Percentiles rank a stretch among this genome's conserved stretches.
Evolutionary conservation across 2,329 filamentous ascomycete genomes (phyloP).

Genomic region (Alternaria hordeiaustralica): DNA sequence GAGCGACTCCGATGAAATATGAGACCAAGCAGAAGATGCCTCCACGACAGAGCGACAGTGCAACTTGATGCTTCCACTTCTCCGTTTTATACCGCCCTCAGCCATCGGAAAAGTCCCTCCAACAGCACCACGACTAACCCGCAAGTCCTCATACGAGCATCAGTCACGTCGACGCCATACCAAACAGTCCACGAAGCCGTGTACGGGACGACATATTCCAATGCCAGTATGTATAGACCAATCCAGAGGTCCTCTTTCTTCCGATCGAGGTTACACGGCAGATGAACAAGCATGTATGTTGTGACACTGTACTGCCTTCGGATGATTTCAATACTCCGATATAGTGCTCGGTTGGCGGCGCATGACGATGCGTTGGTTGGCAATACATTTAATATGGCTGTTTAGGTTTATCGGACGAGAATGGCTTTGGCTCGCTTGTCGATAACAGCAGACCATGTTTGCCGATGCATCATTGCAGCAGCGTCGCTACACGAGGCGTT

Average conservation of each 20-base stretch:
- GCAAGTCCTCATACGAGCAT: neutral
- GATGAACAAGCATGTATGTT: conserved; percentile 1
- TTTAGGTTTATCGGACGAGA: conserved; percentile 3
- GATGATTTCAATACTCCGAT: conserved; percentile 20
- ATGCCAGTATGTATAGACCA: conserved; percentile 1
- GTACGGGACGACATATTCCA: neutral
- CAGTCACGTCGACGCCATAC: neutral
- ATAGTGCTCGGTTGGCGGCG: conserved; percentile 10
- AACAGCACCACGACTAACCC: neutral
- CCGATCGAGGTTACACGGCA: conserved; percentile 6
- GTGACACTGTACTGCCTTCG: conserved; percentile 12
- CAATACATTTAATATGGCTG: conserved; percentile 10
- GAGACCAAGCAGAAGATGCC: neutral
- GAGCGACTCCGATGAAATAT: neutral
- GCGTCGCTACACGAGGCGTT: neutral
- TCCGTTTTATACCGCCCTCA: neutral
- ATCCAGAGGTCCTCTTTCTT: neutral
- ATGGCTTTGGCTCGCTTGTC: neutral
- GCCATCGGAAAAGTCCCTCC: neutral
- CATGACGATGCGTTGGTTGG: neutral
- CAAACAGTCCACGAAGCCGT: neutral
- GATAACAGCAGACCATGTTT: neutral
- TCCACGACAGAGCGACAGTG: neutral
- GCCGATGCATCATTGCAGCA: neutral
- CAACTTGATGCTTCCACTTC: neutral